Evolutionary conservation across 2,329 filamentous ascomycete genomes (phyloP), one percentile per base, ranked within the genome.

Genomic region (Apiospora saccharicola): DNA sequence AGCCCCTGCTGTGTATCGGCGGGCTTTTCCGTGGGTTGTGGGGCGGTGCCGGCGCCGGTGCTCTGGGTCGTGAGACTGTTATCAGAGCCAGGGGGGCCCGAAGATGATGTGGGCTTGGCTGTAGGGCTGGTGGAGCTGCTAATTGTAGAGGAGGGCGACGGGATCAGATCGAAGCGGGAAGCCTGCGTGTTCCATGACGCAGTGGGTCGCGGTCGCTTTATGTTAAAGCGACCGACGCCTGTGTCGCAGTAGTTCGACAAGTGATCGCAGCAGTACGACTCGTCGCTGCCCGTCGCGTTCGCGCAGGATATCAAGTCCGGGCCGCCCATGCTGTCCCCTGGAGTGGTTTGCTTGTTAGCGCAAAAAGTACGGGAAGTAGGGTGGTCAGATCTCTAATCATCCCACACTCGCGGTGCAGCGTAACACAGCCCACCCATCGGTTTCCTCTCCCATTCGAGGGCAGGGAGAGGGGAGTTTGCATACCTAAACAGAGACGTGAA

Each of bases 251-350:
- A 78, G 53, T 72, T 70, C 12, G 43, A 44, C 6, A 71, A 75
- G 71, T 78, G 74, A 49, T 78, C 76, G 53, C 77, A 79, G 41
- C 77, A 79, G 57, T 77, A 79, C 4, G 77, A 78, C 4, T 69
- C 75, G 46, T 76, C 74, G 64, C 68, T 78, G 8, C 72, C 64
- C 1, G 78, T 79, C 19, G 75, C 71, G 37, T 79, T 79, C 0
- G 75, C 75, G 68, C 77, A 79, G 2, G 75, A 78, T 68, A 78
- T 73, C 46, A 79, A 61, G 70, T 79, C 76, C 8, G 77, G 76
- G n/a, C 78, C 78, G 51, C 77, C 77, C 3, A 37, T 73, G 4
- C 71, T 69, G 10, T 74, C 77, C 6, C 74, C 75, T 79, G 22
- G 14, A 22, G 7, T n/a, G 13, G 16, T 44, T 44, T 16, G 16